phyloP scores from a whole-genome alignment of 2,329 filamentous ascomycete genomes.

The Pyricularia grisea region DNA sequence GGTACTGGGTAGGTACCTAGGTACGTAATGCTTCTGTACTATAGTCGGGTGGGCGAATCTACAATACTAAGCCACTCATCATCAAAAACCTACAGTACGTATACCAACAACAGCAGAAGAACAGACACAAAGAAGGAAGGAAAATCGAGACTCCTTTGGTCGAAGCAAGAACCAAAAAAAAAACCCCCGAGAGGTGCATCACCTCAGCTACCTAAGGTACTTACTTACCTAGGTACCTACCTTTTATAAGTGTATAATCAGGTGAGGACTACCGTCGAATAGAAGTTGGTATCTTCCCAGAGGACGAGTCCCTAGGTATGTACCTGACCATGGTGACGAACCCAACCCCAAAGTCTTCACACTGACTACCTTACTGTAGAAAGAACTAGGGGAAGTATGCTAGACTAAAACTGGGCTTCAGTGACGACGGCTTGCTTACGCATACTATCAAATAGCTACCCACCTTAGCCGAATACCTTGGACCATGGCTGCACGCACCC shows the following conservation, averaged over 20 bases:
- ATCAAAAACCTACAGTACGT: not conserved
- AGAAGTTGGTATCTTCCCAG: too few species aligned
- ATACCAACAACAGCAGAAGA: not conserved
- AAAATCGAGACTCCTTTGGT: not conserved
- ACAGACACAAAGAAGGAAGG: not conserved
- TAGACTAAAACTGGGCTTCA: not conserved
- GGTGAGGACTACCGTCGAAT: not conserved
- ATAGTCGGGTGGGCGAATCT: too few species aligned
- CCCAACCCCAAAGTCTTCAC: not conserved
- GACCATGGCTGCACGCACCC: constrained; percentile 4
- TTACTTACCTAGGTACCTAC: not conserved
- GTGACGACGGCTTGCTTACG: not conserved
- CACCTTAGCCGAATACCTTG: not conserved
- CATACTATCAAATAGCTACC: not conserved
- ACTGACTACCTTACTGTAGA: not conserved
- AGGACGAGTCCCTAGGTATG: too few species aligned
- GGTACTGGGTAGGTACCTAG: too few species aligned
- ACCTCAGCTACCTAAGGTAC: not conserved
- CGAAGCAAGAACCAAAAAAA: not conserved
- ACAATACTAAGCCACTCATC: not conserved
- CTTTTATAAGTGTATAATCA: not conserved
- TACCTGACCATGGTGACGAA: not conserved
- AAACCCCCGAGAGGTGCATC: not conserved
- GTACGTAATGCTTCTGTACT: too few species aligned
- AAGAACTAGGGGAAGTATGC: not conserved